Percentiles rank a stretch among this genome's conserved stretches.
These are phyloP conservation scores for Rhizophlyctis rosea DNA, from an alignment of 192 early-diverging fungal species.

Conservation along the genomic window DNA sequence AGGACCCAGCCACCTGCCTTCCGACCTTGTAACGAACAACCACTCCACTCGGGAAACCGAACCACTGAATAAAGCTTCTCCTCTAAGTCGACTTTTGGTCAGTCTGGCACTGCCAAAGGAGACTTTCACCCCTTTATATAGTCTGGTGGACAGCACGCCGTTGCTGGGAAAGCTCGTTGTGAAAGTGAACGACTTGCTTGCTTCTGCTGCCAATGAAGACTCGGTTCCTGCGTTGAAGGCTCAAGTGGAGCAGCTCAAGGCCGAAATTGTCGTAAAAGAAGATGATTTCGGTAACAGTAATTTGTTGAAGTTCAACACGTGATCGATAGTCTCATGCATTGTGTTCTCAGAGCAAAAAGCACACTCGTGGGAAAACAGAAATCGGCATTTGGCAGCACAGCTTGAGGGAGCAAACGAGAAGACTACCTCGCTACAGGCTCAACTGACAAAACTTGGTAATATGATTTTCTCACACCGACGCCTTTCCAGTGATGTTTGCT, in stretches of 20 bases:
- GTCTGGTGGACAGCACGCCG: background rate
- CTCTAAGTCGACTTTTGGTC: background rate
- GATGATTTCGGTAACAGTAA: background rate
- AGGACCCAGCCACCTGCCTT: no score
- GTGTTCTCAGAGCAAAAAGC: conserved; percentile 1
- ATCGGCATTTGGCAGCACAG: background rate
- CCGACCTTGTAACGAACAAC: no score
- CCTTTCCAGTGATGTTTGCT: no score
- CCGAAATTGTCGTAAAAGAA: background rate
- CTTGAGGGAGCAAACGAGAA: background rate
- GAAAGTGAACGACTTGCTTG: background rate
- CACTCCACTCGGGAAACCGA: no score
- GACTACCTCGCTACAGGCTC: no score
- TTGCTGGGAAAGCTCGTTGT: background rate
- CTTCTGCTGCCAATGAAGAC: background rate
- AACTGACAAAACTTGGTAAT: no score
- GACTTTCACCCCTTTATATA: background rate
- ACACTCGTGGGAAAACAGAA: background rate
- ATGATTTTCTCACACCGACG: no score
- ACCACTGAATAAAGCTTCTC: no score
- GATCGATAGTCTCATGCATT: no score
- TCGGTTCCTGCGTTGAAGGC: background rate
- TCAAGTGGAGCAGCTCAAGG: conserved; percentile 3
- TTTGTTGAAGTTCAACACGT: background rate
- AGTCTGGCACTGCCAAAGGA: background rate